Evolutionary conservation across 2,329 filamentous ascomycete genomes (phyloP), one percentile per base, ranked within the genome.

Genomic region (Epichloe bromicola): DNA sequence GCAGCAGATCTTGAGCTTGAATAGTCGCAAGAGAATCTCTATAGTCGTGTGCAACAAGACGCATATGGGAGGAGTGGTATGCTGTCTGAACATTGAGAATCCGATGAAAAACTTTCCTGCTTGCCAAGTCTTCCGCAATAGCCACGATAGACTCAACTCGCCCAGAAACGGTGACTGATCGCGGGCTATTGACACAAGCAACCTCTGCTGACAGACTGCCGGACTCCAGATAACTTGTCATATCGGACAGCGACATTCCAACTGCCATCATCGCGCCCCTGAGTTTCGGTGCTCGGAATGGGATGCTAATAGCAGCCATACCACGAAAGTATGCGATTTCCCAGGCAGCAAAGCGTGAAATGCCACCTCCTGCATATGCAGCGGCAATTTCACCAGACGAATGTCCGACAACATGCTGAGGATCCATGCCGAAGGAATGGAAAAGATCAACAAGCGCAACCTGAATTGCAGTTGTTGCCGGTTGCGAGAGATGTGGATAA

Each of bases 331-430:
- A 73, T 3, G 71, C 66, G 34, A 71, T 61, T 44, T 65, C 59
- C 67, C 69, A 72, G 4, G 71, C 71, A 5, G 60, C 59, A 46
- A 67, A 58, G 19, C 61, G 59, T 2, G 63, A 61, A 19, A 74
- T 59, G 15, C 62, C 61, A 0, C 63, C 66, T 1, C 60, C 61
- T 8, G 71, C 68, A 50, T 68, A 71, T 1, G 72, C 70, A 6
- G 71, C 72, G 1, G 70, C 71, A 34, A 74, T 68, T 50, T 74
- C 72, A 2, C 72, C 72, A 1, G 71, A 74, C 0, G 71, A 74
- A 54, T 74, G 72, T 0, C 72, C 71, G 7, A 73, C 60, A 3
- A 72, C 67, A 17, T 61, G 57, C 5, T 52, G 54, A 2, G 70
- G 67, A 1, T 43, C 47, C 34, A 72, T 57, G 10, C 56, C 59